Evolutionary conservation across 108 stramenopile species (phyloP).

Genomic region (Nitzschia inconspicua): DNA sequence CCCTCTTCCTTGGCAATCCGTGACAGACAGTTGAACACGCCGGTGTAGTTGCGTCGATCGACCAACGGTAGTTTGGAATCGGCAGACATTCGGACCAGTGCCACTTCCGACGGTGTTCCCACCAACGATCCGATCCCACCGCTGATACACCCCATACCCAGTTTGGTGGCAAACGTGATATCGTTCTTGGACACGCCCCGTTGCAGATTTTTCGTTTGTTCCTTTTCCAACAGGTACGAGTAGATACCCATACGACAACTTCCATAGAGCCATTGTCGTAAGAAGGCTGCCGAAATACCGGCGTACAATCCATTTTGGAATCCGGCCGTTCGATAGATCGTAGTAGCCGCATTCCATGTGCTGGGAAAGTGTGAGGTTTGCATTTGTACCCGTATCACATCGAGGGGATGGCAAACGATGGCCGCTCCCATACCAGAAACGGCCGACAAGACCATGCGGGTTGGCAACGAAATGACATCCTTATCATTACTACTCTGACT

Average conservation of each 20-base stretch:
- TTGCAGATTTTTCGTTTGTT: conserved; percentile 43
- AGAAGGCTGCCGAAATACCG: conserved; percentile 64
- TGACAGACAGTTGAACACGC: conserved; percentile 53
- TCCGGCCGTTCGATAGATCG: conserved; percentile 41
- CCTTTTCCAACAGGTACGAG: conserved; percentile 59
- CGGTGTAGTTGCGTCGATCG: conserved; percentile 62
- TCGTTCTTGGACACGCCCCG: conserved; percentile 58
- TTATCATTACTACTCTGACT: no score
- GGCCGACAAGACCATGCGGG: conserved; percentile 64
- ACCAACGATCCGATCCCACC: conserved; percentile 74
- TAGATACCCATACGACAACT: conserved; percentile 73
- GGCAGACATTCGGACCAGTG: conserved; percentile 67
- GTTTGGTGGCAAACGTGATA: conserved; percentile 49
- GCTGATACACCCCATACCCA: conserved; percentile 59
- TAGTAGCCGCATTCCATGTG: conserved; percentile 36
- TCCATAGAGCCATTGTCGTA: conserved; percentile 76
- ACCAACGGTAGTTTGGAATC: conserved; percentile 61
- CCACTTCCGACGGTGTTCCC: conserved; percentile 66
- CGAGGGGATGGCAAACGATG: conserved; percentile 68
- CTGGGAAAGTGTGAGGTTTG: conserved; percentile 42
- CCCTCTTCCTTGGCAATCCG: conserved; percentile 68
- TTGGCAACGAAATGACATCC: conserved; percentile 16
- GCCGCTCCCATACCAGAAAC: conserved; percentile 76
- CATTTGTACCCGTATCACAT: conserved; percentile 74
- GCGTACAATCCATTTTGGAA: conserved; percentile 56